Conservation (phyloP, 2,329 filamentous ascomycete genomes). For the Penicillium sp. region DNA sequence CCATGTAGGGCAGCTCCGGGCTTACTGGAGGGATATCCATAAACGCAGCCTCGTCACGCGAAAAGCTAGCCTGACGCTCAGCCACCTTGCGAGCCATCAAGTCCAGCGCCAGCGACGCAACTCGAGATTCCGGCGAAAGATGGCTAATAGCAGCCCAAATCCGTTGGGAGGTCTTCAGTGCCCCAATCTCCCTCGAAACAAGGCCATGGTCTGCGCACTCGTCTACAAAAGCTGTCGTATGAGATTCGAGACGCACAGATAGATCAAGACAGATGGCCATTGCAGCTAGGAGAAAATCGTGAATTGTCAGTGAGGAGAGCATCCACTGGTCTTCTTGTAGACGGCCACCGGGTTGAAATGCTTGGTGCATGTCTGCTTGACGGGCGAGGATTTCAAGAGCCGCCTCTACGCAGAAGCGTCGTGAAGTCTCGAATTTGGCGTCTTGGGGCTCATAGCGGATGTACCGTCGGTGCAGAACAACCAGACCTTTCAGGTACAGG, state of each 20-base stretch:
- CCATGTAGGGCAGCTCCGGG: conserved; percentile 10
- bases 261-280: conserved; percentile 48
- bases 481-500: conserved; percentile 42
- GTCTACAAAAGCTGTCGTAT: not conserved
- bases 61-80: not conserved
- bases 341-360: conserved; percentile 45
- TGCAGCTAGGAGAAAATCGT: conserved; percentile 53
- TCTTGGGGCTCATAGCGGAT: conserved; percentile 33
- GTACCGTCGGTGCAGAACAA: conserved; percentile 45
- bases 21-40: not conserved
- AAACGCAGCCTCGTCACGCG: not conserved
- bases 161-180: conserved; percentile 9
- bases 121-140: conserved; percentile 6
- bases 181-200: conserved; percentile 5
- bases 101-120: conserved; percentile 11
- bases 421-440: conserved; percentile 31
- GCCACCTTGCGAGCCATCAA: conserved; percentile 15
- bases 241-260: not conserved
- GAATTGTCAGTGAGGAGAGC: conserved; percentile 47
- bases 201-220: not conserved
- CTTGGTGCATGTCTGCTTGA: conserved; percentile 42
- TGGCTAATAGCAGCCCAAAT: conserved; percentile 11
- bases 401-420: conserved; percentile 38
- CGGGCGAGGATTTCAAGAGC: conserved; percentile 42
- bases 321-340: conserved; percentile 50